phyloP scores from a whole-genome alignment of 192 early-diverging fungal genomes.

The Backusella luteola region DNA sequence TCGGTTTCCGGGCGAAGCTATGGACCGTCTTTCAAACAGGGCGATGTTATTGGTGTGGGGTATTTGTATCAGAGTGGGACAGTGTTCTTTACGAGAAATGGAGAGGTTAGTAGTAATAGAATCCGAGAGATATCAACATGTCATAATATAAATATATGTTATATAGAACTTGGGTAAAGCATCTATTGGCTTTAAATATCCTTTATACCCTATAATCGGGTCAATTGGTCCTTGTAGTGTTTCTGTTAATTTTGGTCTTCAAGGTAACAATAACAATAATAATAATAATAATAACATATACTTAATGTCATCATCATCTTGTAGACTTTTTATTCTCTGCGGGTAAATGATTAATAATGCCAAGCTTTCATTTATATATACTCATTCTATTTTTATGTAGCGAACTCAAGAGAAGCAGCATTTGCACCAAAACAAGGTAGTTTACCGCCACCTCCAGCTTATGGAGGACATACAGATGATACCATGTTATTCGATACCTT shows the following conservation, averaged over 20 bases:
- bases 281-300: not conserved
- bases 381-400: slow-evolving; percentile 19
- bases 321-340: slow-evolving; percentile 20
- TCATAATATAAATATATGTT: not conserved
- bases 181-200: slow-evolving; percentile 65
- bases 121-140: not conserved
- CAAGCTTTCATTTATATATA: not conserved
- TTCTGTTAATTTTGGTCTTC: slow-evolving; percentile 71
- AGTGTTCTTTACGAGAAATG: slow-evolving; percentile 74
- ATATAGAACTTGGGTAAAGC: slow-evolving; percentile 55
- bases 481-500: slow-evolving; percentile 17
- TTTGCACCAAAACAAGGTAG: slow-evolving; percentile 65
- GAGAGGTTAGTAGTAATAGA: slow-evolving; percentile 33
- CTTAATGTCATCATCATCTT: not conserved
- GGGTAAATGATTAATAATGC: not conserved
- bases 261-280: not conserved
- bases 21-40: slow-evolving; percentile 65
- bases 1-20: slow-evolving; percentile 56
- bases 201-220: slow-evolving; percentile 59
- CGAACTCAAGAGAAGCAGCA: slow-evolving; percentile 74
- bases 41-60: slow-evolving; percentile 72
- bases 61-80: slow-evolving; percentile 68
- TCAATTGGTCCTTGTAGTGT: slow-evolving; percentile 50
- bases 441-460: slow-evolving; percentile 63
- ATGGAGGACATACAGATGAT: slow-evolving; percentile 40